Evolutionary conservation across 257 asterid species (phyloP), one percentile per base, ranked within the genome.

Genomic region (Henckelia pumila): DNA sequence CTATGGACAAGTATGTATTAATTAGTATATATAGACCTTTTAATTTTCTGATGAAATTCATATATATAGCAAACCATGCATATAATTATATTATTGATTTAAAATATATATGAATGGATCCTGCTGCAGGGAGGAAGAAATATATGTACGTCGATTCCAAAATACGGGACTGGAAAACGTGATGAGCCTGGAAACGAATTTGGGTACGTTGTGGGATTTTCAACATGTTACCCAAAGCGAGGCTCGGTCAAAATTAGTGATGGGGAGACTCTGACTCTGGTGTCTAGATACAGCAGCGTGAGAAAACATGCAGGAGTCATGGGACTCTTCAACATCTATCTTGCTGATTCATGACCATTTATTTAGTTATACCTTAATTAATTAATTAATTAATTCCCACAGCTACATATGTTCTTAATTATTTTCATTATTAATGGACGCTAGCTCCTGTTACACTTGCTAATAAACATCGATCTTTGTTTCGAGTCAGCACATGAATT

Each of bases 181-280:
- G 44, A 4, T 19, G 69, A 28, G 20, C 23, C 79, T 2, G 81
- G 85, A 47, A 74, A 77, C 61, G 85, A 80, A 47, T 62, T 21
- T 14, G 85, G 85, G n/a, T 74, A 76, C 35, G 29, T 80, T 3
- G 78, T 80, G 3, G 85, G 85, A 44, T 77, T 80, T 82, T 57
- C 85, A 0, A 64, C 82, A 7, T 80, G 85, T 47, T 80, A 70
- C 61, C 80, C 85, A 56, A 23, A 56, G 35, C 80, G 78, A 3
- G 82, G 82, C 8, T 69, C 82, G 3, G 8, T 77, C 25, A 74
- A 77, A 29, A 68, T 77, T 14, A 37, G 63, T 1, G 23, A 59
- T 14, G 82, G 78, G 35, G 80, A 80, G 16, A 44, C 35, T 49
- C 59, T 80, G 3, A 77, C 78, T 7, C 56, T 80, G 6, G 69